Base-by-base conservation (phyloP, 768 basidiomycete species). In the Naganishia onofrii region DNA sequence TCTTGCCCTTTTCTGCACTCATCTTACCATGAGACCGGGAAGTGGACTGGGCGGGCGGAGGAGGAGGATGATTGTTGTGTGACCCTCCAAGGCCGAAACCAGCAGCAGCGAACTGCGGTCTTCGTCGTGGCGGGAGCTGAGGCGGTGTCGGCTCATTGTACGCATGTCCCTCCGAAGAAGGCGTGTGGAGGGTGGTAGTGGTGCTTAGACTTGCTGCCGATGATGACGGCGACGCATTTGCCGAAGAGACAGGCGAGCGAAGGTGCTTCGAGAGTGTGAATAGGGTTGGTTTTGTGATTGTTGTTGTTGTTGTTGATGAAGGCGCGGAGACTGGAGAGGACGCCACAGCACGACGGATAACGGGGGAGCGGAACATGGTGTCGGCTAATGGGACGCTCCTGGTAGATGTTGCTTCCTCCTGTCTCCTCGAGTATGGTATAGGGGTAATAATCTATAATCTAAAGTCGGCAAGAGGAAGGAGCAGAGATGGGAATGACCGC, bases 41-140 rank as follows among this genome's bases (percentile, higher is more conserved):
- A 36, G 6, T 71, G 55, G 71, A 53, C 65, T 28, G 12, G 13
- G 34, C 21, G 15, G 17, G 13, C 8, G 15, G 42, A 42, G 42
- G 42, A 42, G 42, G 42, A 2, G 42, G 42, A 42, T 42, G 42
- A 42, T 42, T 42, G n/a, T 23, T 51, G 46, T n/a, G 48, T 13
- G 34, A 26, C 52, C 69, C 60, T 31, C 60, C 38, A 21, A 77
- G 26, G 17, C 77, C 77, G 53, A 78, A 78, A 19, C 77, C 77
- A 1, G 74, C 76, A 0, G 76, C 74, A 57, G 68, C 69, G 60
- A 76, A 78, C 19, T 70, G 72, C 17, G 77, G 77, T 56, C 72
- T 60, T 17, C 77, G 69, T 21, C 75, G 66, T 9, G 69, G 67
- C 7, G 77, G 77, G 23, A 78, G 67, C 57, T 72, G 66, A 2